Evolutionary conservation across 805 yeast genomes (phyloP).

Genomic region (Ogataea glucozyma): DNA sequence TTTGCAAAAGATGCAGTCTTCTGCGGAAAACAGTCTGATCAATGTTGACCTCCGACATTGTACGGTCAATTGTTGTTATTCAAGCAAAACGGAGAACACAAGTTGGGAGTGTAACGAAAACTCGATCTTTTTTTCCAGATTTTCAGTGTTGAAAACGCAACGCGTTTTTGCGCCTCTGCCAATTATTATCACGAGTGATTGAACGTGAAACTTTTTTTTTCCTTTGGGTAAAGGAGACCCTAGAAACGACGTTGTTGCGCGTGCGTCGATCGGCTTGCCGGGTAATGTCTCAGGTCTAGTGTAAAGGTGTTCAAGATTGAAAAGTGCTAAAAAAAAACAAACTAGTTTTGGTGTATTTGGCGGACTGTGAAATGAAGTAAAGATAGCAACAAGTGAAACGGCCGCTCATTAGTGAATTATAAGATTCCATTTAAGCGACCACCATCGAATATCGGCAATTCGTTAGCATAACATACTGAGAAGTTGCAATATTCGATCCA

Average conservation of each 20-base stretch:
- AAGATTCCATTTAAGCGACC: background rate
- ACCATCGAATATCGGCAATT: background rate
- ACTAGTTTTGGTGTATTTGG: conserved; percentile 4
- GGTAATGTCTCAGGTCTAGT: conserved; percentile 8
- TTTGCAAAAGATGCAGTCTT: conserved; percentile 48
- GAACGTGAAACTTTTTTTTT: too few species aligned
- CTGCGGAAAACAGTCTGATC: conserved; percentile 54
- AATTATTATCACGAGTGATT: too few species aligned
- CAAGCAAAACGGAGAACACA: background rate
- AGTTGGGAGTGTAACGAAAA: background rate
- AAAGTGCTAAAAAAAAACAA: conserved; percentile 4
- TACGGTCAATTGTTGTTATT: background rate
- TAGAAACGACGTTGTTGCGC: conserved; percentile 2
- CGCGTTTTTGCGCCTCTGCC: conserved; percentile 8
- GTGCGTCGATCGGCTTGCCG: conserved; percentile 9
- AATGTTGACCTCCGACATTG: conserved; percentile 60
- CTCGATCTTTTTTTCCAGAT: too few species aligned
- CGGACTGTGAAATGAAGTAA: conserved; percentile 3
- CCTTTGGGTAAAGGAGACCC: background rate
- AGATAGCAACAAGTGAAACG: conserved; percentile 4
- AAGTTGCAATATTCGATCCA: background rate
- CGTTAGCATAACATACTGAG: conserved; percentile 10
- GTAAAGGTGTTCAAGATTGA: conserved; percentile 2
- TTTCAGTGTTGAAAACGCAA: background rate
- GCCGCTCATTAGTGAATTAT: background rate